Conservation (phyloP, 441 rosid species). For the Corymbia citriodora region DNA sequence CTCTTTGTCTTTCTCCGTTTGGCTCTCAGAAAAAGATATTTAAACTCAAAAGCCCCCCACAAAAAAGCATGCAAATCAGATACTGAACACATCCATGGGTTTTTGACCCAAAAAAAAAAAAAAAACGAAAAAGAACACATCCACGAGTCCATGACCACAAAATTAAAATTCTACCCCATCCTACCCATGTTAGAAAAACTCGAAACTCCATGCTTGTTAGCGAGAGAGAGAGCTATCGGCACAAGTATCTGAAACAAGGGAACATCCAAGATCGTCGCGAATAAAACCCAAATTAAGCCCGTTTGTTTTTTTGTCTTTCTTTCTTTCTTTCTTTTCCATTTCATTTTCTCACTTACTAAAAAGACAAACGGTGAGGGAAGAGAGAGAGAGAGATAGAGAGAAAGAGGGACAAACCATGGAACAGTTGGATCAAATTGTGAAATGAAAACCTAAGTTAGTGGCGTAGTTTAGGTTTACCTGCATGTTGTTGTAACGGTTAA, state of each 20-base stretch:
- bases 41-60: neutral
- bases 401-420: neutral
- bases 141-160: neutral
- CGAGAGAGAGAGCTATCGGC: neutral
- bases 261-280: neutral
- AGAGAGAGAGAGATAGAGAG: neutral
- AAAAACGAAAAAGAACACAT: neutral
- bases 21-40: neutral
- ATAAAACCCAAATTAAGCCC: neutral
- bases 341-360: neutral
- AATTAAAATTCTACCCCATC: neutral
- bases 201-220: neutral
- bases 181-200: neutral
- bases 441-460: neutral
- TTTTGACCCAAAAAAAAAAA: neutral
- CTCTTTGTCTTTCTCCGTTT: neutral
- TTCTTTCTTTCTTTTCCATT: neutral
- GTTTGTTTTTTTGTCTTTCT: neutral
- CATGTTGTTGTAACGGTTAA: slow-evolving; percentile 22
- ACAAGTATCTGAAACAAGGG: neutral
- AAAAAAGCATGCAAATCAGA: neutral
- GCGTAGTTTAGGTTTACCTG: slow-evolving; percentile 5
- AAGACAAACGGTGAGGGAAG: neutral
- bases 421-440: neutral
- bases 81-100: neutral